These are phyloP conservation scores for Petunia hybrid DNA, from an alignment of 305 asterid genomes.

Conservation along the genomic window DNA sequence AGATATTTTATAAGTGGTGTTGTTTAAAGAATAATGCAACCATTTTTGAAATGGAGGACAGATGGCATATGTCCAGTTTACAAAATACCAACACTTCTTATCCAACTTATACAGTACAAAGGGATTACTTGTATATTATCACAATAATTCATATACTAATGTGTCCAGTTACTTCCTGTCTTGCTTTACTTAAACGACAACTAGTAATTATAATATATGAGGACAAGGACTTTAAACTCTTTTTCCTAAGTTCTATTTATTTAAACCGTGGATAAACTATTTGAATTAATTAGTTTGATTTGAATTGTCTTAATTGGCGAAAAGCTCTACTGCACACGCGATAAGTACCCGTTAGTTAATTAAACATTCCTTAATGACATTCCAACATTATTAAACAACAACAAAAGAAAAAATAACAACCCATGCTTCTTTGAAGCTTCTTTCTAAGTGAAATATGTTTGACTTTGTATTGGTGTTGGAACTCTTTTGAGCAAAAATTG, in stretches of 20 bases:
- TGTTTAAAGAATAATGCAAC: not conserved
- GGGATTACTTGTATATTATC: slow-evolving; percentile 18
- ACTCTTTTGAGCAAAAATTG: slow-evolving; percentile 33
- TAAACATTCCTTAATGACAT: slow-evolving; percentile 33
- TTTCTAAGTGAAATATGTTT: slow-evolving; percentile 21
- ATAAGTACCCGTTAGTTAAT: slow-evolving; percentile 11
- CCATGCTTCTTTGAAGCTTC: slow-evolving; percentile 28
- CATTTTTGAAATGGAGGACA: slow-evolving; percentile 32
- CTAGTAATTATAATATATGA: not conserved
- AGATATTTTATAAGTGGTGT: not conserved
- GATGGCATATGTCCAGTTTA: slow-evolving; percentile 28
- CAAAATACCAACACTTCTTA: slow-evolving; percentile 13
- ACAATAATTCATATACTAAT: not conserved
- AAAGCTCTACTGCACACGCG: slow-evolving; percentile 14
- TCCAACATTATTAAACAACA: slow-evolving; percentile 18
- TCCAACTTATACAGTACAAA: not conserved
- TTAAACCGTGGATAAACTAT: slow-evolving; percentile 21
- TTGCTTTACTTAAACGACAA: slow-evolving; percentile 31
- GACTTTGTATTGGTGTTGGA: slow-evolving; percentile 44
- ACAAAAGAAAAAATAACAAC: not conserved
- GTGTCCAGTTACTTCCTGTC: slow-evolving; percentile 7
- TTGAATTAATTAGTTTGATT: slow-evolving; percentile 2
- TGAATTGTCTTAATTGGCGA: not conserved
- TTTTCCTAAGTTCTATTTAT: slow-evolving; percentile 11
- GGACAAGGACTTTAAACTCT: not conserved